Evolutionary conservation across 2,329 filamentous ascomycete genomes (phyloP).

Genomic region (Calonectria naviculata): DNA sequence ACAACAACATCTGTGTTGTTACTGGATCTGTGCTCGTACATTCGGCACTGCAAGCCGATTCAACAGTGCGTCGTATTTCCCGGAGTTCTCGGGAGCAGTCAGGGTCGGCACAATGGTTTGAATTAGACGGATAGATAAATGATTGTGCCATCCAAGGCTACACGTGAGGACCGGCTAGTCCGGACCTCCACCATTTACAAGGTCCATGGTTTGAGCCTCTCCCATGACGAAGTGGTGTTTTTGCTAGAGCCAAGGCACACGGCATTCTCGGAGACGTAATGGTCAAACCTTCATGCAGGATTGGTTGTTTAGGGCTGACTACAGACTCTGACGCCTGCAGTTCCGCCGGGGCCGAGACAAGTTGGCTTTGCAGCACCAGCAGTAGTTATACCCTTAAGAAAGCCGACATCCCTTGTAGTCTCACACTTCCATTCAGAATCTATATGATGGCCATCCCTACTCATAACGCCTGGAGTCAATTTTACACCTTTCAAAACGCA

Average conservation of each 20-base stretch:
- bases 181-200: background rate
- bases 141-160: background rate
- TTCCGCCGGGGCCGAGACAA: slow-evolving; percentile 30
- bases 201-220: background rate
- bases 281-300: slow-evolving; percentile 6
- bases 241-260: slow-evolving; percentile 1
- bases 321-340: slow-evolving; percentile 28
- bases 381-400: slow-evolving; percentile 21
- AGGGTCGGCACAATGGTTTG: background rate
- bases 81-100: background rate
- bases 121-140: no score
- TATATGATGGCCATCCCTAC: background rate
- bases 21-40: no score
- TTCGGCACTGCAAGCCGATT: no score
- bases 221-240: background rate
- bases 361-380: background rate
- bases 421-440: background rate
- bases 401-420: background rate
- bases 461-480: background rate
- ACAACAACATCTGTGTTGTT: background rate
- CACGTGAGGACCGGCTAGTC: background rate
- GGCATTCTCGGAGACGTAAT: slow-evolving; percentile 33
- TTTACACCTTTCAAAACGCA: background rate
- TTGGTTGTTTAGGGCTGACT: slow-evolving; percentile 24
- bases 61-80: background rate